A percentile compares a stretch with the other conserved stretches of the same genome.
Conservation (phyloP, 371 early-diverging fungal species). For the Apophysomyces trapeziformis region DNA sequence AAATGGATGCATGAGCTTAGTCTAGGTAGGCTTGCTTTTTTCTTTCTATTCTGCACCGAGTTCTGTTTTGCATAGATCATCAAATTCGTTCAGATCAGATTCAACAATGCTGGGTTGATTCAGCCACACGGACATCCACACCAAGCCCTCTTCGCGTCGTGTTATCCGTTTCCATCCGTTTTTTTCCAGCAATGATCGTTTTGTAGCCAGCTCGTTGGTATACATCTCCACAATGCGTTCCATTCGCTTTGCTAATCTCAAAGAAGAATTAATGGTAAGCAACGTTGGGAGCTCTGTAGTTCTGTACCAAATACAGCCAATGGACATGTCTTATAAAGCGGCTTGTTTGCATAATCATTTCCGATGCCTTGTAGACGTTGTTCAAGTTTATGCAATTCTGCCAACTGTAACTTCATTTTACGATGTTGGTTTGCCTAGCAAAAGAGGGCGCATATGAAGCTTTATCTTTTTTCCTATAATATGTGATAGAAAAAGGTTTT, state of each 20-base stretch:
- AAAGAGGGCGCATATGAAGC: background rate
- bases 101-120: slow-evolving; percentile 41
- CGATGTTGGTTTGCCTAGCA: slow-evolving; percentile 35
- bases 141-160: slow-evolving; percentile 41
- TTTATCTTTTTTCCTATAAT: background rate
- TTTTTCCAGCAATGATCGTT: slow-evolving; percentile 21
- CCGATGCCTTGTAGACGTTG: slow-evolving; percentile 18
- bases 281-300: too few relatives aligned
- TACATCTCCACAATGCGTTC: slow-evolving; percentile 38
- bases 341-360: slow-evolving; percentile 17
- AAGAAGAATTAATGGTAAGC: background rate
- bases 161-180: slow-evolving; percentile 30
- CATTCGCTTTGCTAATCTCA: slow-evolving; percentile 22
- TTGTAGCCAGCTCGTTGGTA: slow-evolving; percentile 27
- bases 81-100: slow-evolving; percentile 31
- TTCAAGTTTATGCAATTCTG: slow-evolving; percentile 26
- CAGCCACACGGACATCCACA: slow-evolving; percentile 45
- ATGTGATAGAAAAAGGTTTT: background rate
- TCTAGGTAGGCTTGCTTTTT: too few relatives aligned
- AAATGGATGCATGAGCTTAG: too few relatives aligned
- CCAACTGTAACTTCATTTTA: slow-evolving; percentile 38
- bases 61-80: slow-evolving; percentile 36
- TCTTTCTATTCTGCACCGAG: background rate
- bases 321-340: slow-evolving; percentile 44
- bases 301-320: slow-evolving; percentile 36